phyloP scores from a whole-genome alignment of 345 rosid genomes.

The Brassica napus region DNA sequence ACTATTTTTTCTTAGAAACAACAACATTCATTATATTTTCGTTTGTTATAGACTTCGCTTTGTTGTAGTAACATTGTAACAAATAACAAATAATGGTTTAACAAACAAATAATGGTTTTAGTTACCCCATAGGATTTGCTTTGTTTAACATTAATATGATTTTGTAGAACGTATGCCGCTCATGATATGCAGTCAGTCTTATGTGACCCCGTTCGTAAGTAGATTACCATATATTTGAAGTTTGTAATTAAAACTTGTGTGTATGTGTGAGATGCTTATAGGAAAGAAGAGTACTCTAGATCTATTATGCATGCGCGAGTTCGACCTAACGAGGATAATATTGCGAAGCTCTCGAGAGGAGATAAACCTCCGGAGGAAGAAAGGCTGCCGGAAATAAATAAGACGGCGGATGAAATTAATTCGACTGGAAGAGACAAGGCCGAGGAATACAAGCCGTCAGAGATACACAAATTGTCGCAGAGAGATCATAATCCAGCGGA shows the following conservation, averaged over 20 bases:
- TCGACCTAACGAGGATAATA: background rate
- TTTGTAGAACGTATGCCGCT: background rate
- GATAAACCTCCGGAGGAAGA: background rate
- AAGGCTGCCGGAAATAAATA: background rate
- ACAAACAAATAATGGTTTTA: background rate
- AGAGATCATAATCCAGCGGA: background rate
- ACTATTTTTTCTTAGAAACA: background rate
- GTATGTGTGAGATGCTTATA: background rate
- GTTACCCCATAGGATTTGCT: background rate
- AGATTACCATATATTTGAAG: background rate
- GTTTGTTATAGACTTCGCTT: background rate
- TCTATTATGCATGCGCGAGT: background rate
- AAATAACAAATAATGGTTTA: background rate
- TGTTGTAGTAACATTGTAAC: background rate
- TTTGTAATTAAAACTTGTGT: background rate
- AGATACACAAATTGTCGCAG: background rate
- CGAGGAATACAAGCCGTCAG: background rate
- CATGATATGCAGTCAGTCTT: background rate
- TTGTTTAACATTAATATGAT: background rate
- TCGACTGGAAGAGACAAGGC: background rate
- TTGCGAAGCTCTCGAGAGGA: background rate
- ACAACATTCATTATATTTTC: background rate
- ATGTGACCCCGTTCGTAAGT: background rate
- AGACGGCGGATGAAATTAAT: background rate
- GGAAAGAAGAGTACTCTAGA: slow-evolving; percentile 19